Evolutionary conservation across 2,329 filamentous ascomycete genomes (phyloP), one percentile per base, ranked within the genome.

Genomic region (Calonectria hawksworthii): DNA sequence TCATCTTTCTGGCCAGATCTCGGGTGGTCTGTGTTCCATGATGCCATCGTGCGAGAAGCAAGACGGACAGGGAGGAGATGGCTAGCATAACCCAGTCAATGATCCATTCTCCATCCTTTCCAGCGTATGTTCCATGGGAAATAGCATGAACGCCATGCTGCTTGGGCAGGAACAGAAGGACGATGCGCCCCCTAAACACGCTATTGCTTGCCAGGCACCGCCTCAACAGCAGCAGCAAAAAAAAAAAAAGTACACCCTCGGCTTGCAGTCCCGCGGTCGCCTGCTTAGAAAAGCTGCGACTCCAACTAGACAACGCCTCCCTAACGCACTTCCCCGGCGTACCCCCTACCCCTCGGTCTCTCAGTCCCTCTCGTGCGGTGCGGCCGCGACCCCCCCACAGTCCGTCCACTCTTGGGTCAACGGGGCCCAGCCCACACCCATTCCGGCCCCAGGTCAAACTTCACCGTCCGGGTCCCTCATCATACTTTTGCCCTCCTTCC

Each of bases 381-480:
- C 61, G 38, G 52, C 52, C 67, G 38, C 52, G 41, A 54, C 71
- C 52, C 56, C 64, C 65, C 71, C 71, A 65, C 65, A 69, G 66
- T 50, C 66, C 56, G 56, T 52, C 75, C 75, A 74, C 75, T 74
- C 77, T 78, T 70, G 38, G 72, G 70, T 75, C 71, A 72, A 75
- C 66, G 51, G 75, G 75, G 71, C 70, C 75, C 75, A 80, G 78
- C 75, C 78, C 71, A 75, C 78, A 76, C 76, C 79, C 73, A 76
- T 80, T 80, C 77, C 73, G 77, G 77, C 73, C 75, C 79, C 77
- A 80, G 77, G 74, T 75, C 78, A 80, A 80, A 80, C 75, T 81
- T 78, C 79, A 80, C 77, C 78, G 79, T 80, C 76, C 74, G 78
- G 76, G 77, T 78, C 73, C 69, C 73, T 74, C 47, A 74, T 74